Evolutionary conservation across 768 basidiomycete species (phyloP).

Genomic region (Termitomyces sp.): DNA sequence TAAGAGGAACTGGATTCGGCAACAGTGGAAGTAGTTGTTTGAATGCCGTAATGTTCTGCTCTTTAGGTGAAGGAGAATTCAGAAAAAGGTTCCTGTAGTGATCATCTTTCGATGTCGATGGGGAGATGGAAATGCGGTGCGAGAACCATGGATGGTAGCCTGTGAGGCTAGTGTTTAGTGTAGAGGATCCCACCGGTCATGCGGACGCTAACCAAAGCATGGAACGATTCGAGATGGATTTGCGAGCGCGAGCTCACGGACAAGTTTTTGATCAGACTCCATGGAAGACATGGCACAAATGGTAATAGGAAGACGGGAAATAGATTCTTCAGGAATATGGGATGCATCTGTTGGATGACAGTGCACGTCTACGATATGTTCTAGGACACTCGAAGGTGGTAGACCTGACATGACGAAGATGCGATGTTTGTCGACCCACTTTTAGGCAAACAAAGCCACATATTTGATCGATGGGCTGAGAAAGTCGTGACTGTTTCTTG

Average conservation of each 20-base stretch:
- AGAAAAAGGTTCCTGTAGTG: conserved; percentile 79
- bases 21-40: conserved; percentile 53
- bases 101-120: conserved; percentile 44
- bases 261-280: conserved; percentile 62
- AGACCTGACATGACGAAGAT: conserved; percentile 8
- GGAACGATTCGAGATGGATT: conserved; percentile 72
- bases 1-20: conserved; percentile 66
- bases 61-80: conserved; percentile 14
- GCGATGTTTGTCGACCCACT: not conserved
- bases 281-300: conserved; percentile 82
- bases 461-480: not conserved
- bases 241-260: conserved; percentile 54
- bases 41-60: conserved; percentile 37
- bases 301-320: conserved; percentile 54
- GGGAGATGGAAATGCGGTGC: conserved; percentile 58
- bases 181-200: conserved; percentile 7
- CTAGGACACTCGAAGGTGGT: conserved; percentile 39
- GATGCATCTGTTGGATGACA: conserved; percentile 87
- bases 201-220: conserved; percentile 68
- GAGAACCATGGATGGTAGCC: conserved; percentile 96
- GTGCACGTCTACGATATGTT: conserved; percentile 80
- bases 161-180: conserved; percentile 22
- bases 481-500: not conserved
- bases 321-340: conserved; percentile 35
- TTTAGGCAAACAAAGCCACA: not conserved